These are phyloP conservation scores for Ceratobasidium sp. DNA, from an alignment of 1,284 basidiomycete genomes.

Conservation along the genomic window DNA sequence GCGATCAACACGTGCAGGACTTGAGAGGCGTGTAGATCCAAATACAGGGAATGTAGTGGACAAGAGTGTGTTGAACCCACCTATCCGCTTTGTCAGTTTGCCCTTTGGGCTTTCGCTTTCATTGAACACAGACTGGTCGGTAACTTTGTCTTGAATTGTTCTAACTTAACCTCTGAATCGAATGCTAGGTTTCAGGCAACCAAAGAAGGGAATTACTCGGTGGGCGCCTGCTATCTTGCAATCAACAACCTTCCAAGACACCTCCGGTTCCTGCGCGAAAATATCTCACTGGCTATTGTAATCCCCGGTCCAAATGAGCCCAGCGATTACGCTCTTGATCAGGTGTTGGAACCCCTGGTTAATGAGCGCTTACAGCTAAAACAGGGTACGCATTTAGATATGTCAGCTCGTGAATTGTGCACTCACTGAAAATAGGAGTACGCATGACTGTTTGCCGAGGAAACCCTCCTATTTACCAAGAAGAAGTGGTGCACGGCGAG, in stretches of 20 bases:
- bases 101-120: conserved; percentile 7
- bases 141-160: neutral
- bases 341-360: conserved; percentile 12
- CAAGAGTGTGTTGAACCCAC: neutral
- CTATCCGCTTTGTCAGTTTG: conserved; percentile 8
- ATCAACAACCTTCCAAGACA: conserved; percentile 18
- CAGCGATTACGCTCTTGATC: conserved; percentile 3
- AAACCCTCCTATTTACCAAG: neutral
- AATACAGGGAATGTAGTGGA: neutral
- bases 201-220: conserved; percentile 9
- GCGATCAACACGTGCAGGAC: conserved; percentile 5
- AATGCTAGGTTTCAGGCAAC: conserved; percentile 8
- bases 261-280: conserved; percentile 10
- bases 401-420: neutral
- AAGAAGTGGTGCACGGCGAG: neutral
- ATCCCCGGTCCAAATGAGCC: conserved; percentile 33
- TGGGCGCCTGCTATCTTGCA: conserved; percentile 5
- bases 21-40: neutral
- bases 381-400: neutral
- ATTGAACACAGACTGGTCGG: conserved; percentile 5
- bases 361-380: conserved; percentile 6
- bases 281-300: conserved; percentile 6
- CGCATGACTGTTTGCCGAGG: neutral
- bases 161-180: neutral
- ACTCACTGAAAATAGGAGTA: neutral